Percentiles rank a stretch among this genome's conserved stretches.
phyloP scores from a whole-genome alignment of 805 yeast genomes.

The Nakazawaea wickerhamii region DNA sequence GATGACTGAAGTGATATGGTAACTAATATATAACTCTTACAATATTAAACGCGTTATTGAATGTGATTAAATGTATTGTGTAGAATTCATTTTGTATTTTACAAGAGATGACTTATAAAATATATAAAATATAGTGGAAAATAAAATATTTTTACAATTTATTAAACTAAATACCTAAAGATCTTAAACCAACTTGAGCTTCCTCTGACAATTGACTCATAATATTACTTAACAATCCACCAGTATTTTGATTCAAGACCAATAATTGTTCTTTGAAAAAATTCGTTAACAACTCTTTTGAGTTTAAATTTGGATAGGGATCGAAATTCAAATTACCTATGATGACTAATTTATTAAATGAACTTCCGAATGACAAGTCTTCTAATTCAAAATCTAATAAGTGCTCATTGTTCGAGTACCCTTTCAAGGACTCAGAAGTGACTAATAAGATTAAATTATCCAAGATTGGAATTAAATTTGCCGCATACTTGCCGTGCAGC shows the following conservation, averaged over 20 bases:
- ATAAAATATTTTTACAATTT: background rate
- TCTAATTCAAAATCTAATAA: slow-evolving; percentile 61
- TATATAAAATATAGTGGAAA: background rate
- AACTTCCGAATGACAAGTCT: slow-evolving; percentile 75
- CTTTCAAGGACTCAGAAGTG: slow-evolving; percentile 28
- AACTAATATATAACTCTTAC: no score
- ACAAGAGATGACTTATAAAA: no score
- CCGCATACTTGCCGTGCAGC: slow-evolving; percentile 35
- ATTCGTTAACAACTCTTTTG: slow-evolving; percentile 28
- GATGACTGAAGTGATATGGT: no score
- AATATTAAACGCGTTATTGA: no score
- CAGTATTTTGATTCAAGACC: slow-evolving; percentile 16
- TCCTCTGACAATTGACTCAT: slow-evolving; percentile 3
- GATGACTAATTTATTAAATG: slow-evolving; percentile 67
- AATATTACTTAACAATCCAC: slow-evolving; percentile 12
- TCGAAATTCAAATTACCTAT: slow-evolving; percentile 61
- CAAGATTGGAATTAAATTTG: slow-evolving; percentile 36
- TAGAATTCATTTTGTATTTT: no score
- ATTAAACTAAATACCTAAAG: slow-evolving; percentile 8
- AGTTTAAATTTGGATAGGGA: slow-evolving; percentile 52
- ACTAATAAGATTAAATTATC: slow-evolving; percentile 34
- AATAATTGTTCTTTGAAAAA: slow-evolving; percentile 24
- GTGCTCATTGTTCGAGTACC: slow-evolving; percentile 31
- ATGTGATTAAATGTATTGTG: no score
- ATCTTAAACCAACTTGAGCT: slow-evolving; percentile 9